phyloP scores from a whole-genome alignment of 345 rosid species.

The Adansonia digitata region DNA sequence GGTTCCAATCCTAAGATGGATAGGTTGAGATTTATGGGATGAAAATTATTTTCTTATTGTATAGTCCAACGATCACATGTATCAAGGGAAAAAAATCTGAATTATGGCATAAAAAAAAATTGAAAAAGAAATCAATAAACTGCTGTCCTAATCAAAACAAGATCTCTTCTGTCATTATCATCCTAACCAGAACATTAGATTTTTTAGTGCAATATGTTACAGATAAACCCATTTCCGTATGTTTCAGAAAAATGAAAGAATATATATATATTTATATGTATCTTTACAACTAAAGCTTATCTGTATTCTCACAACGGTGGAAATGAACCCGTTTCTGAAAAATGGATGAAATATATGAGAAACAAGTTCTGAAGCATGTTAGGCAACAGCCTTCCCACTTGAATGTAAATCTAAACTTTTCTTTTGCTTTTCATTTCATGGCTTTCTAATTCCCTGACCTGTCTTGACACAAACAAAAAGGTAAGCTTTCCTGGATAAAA shows the following conservation, averaged over 20 bases:
- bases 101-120: not conserved
- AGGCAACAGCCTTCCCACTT: constrained; percentile 30
- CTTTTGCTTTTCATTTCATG: not conserved
- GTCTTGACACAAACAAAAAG: not conserved
- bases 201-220: not conserved
- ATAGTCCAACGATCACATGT: not conserved
- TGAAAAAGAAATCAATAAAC: not conserved
- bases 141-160: not conserved
- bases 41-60: too few relatives aligned
- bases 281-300: constrained; percentile 33
- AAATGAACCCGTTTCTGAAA: constrained; percentile 22
- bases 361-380: constrained; percentile 37
- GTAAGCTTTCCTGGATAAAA: constrained; percentile 16
- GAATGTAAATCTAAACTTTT: not conserved
- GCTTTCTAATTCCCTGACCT: not conserved
- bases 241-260: not conserved
- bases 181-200: not conserved
- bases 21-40: not conserved
- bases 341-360: constrained; percentile 7
- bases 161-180: not conserved
- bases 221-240: not conserved
- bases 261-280: not conserved
- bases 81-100: not conserved
- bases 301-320: constrained; percentile 30
- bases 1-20: not conserved